Conservation (phyloP, 2,329 filamentous ascomycete genomes). For the Colletotrichum lini region DNA sequence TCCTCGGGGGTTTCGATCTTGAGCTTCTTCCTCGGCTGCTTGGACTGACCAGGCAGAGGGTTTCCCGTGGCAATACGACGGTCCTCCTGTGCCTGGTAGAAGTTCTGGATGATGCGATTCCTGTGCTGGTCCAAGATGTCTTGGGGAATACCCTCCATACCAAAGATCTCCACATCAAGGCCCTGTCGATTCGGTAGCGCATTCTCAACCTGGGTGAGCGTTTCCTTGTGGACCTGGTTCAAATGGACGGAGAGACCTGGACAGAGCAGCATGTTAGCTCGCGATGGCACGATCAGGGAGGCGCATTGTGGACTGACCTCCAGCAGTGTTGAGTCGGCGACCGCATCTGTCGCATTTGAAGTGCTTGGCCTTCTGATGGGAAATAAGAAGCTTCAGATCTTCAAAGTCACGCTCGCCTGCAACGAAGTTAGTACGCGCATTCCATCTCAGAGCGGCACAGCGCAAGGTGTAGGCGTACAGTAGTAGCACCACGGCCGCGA, state of each 20-base stretch:
- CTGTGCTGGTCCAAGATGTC: conserved; percentile 87
- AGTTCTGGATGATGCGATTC: conserved; percentile 87
- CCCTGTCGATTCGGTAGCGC: conserved; percentile 88
- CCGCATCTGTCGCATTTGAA: conserved; percentile 97
- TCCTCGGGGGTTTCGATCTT: conserved; percentile 83
- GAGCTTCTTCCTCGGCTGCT: conserved; percentile 78
- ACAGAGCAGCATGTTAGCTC: conserved; percentile 38
- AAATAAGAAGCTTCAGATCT: conserved; percentile 95
- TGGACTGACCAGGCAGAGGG: conserved; percentile 77
- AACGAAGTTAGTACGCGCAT: conserved; percentile 44
- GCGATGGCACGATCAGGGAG: background rate
- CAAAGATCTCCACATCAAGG: conserved; percentile 95
- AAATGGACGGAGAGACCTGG: conserved; percentile 94
- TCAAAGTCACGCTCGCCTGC: conserved; percentile 94
- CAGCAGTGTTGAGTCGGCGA: conserved; percentile 91
- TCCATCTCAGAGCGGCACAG: conserved; percentile 5
- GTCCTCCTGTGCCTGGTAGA: conserved; percentile 88
- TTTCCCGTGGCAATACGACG: conserved; percentile 88
- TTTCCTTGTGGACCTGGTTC: conserved; percentile 99
- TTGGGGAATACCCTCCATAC: conserved; percentile 96
- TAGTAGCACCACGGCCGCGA: conserved; percentile 97
- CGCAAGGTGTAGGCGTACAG: conserved; percentile 66
- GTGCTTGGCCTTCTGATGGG: conserved; percentile 99
- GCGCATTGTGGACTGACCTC: conserved; percentile 72
- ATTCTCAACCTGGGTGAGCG: conserved; percentile 89